Conservation (phyloP, 139 green algal genomes). For the Micromonas pusilla region DNA sequence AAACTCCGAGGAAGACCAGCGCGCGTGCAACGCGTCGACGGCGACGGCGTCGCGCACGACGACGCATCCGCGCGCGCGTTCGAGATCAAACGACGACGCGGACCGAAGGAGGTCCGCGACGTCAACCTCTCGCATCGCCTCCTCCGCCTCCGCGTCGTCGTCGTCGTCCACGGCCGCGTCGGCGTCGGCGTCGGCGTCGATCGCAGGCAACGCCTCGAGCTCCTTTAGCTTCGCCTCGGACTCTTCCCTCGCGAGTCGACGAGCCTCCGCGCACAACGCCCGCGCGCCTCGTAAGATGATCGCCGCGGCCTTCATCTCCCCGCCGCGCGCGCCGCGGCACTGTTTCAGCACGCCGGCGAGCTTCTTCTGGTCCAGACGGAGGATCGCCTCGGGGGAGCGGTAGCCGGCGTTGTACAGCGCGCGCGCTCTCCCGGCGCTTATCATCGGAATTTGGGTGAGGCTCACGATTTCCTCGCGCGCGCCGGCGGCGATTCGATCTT, state of each 20-base stretch:
- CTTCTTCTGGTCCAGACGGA: background rate
- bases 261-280: conserved; percentile 2
- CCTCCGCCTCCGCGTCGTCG: too few species aligned
- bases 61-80: too few species aligned
- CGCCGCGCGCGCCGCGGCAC: background rate
- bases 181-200: background rate
- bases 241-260: background rate
- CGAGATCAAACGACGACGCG: too few species aligned
- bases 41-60: too few species aligned
- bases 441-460: background rate
- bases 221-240: background rate
- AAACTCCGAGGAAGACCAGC: too few species aligned
- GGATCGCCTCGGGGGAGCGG: conserved; percentile 1
- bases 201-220: background rate
- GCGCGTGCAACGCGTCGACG: too few species aligned
- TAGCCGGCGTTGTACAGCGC: conserved; percentile 1
- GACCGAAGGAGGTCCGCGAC: too few species aligned
- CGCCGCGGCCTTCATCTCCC: background rate
- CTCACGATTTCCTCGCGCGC: conserved; percentile 13
- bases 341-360: background rate
- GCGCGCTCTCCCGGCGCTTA: background rate
- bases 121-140: too few species aligned
- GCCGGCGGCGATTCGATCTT: conserved; percentile 10
- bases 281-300: background rate
- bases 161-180: background rate